Evolutionary conservation across 179 eudicot genomes (phyloP).

Genomic region (Carnegiea gigantea): DNA sequence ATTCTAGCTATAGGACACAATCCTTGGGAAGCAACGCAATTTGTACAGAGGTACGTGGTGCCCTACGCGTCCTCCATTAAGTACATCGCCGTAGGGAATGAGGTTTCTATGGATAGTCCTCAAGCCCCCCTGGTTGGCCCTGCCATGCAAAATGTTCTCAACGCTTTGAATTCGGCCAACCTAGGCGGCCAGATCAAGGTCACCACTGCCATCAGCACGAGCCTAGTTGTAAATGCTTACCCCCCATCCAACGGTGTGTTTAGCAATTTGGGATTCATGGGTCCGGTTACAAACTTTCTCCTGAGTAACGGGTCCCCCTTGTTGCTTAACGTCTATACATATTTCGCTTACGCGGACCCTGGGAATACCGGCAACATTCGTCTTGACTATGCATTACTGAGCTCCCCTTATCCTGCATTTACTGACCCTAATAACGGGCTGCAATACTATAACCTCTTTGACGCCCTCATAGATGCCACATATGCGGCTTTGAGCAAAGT

Average conservation of each 20-base stretch:
- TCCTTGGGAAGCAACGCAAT: constrained; percentile 34
- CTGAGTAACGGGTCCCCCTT: constrained; percentile 20
- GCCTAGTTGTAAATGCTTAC: constrained; percentile 10
- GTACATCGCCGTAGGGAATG: constrained; percentile 63
- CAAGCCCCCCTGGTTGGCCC: constrained; percentile 36
- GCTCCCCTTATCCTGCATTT: constrained; percentile 4
- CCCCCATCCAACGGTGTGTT: constrained; percentile 30
- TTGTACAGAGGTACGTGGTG: constrained; percentile 46
- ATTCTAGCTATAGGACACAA: constrained; percentile 31
- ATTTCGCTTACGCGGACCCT: constrained; percentile 14
- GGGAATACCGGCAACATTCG: constrained; percentile 9
- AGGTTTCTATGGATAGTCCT: constrained; percentile 28
- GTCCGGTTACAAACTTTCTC: constrained; percentile 22
- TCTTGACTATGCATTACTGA: constrained; percentile 41
- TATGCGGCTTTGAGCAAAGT: constrained; percentile 37
- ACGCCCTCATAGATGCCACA: constrained; percentile 42
- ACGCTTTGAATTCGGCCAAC: constrained; percentile 29
- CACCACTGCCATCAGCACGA: constrained; percentile 17
- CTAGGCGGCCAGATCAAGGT: constrained; percentile 44
- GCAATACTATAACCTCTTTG: constrained; percentile 44
- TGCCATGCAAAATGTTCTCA: constrained; percentile 49
- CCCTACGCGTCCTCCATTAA: constrained; percentile 39
- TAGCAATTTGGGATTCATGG: constrained; percentile 7
- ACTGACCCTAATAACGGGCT: constrained; percentile 24
- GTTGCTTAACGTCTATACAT: constrained; percentile 28